A percentile compares a stretch with the other conserved stretches of the same genome.
Evolutionary conservation across 345 rosid genomes (phyloP).

Genomic region (Hibiscus mutabilis): DNA sequence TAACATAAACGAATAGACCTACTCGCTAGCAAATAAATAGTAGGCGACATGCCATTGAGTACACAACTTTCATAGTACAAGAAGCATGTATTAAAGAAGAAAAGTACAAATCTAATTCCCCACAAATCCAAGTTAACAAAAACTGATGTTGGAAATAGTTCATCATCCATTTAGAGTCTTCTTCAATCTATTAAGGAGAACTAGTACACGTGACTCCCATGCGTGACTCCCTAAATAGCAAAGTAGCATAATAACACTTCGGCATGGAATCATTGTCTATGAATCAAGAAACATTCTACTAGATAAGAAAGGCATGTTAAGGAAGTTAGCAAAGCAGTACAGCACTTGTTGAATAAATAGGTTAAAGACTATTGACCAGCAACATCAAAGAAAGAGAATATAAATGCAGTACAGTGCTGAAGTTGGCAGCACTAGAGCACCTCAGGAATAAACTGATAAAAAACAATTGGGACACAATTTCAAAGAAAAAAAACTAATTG

Average conservation of each 20-base stretch:
- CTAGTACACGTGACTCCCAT: neutral
- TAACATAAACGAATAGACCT: neutral
- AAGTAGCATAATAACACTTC: constrained; percentile 1
- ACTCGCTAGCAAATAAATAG: neutral
- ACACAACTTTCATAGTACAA: neutral
- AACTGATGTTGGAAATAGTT: neutral
- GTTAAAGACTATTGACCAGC: neutral
- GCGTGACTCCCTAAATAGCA: neutral
- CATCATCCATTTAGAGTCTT: neutral
- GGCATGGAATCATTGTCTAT: neutral
- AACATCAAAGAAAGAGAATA: neutral
- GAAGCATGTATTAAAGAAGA: neutral
- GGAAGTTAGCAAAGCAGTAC: neutral
- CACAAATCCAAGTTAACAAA: neutral
- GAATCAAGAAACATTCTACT: neutral
- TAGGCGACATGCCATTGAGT: neutral
- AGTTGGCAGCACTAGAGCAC: neutral
- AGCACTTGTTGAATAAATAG: neutral
- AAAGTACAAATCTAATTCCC: neutral
- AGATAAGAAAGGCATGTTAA: neutral
- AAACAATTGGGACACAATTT: neutral
- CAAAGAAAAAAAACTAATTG: neutral
- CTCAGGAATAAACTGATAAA: neutral
- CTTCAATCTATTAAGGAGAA: neutral
- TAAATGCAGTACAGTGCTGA: neutral